A percentile compares a stretch with the other conserved stretches of the same genome.
Conservation (phyloP, 495 filamentous ascomycete genomes). For the Cercophora sp. region DNA sequence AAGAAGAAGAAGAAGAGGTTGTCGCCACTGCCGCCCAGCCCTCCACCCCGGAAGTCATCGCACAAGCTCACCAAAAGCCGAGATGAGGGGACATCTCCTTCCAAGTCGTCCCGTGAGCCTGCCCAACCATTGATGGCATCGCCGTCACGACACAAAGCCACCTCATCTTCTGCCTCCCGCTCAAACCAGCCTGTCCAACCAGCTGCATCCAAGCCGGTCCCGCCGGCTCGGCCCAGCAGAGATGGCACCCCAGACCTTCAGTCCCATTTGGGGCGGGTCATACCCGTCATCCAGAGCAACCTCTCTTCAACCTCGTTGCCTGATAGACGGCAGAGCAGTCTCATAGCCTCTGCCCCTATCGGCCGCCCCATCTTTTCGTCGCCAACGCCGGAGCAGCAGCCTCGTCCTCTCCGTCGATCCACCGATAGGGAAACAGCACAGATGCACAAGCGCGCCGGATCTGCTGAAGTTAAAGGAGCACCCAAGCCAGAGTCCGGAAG, state of each 20-base stretch:
- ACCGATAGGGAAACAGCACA: slow-evolving; percentile 36
- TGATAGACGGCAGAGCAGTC: slow-evolving; percentile 40
- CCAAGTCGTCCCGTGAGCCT: slow-evolving; percentile 27
- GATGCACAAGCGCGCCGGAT: slow-evolving; percentile 27
- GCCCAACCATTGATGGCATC: slow-evolving; percentile 29
- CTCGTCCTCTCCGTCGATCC: slow-evolving; percentile 26
- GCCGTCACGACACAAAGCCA: slow-evolving; percentile 27
- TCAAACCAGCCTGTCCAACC: slow-evolving; percentile 19
- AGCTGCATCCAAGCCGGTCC: slow-evolving; percentile 31
- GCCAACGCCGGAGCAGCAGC: slow-evolving; percentile 21
- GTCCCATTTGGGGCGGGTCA: slow-evolving; percentile 52
- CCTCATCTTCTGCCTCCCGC: slow-evolving; percentile 29
- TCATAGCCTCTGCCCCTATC: slow-evolving; percentile 29
- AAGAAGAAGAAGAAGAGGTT: slow-evolving; percentile 42
- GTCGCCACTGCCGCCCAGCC: slow-evolving; percentile 53
- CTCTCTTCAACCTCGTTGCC: slow-evolving; percentile 49
- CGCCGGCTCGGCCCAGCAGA: slow-evolving; percentile 70
- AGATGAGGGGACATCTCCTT: slow-evolving; percentile 30
- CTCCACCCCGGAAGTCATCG: slow-evolving; percentile 61
- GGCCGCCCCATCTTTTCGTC: slow-evolving; percentile 29
- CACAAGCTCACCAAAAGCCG: slow-evolving; percentile 47
- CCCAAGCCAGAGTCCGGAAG: slow-evolving; percentile 32
- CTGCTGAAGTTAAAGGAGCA: slow-evolving; percentile 13
- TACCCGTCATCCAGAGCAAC: slow-evolving; percentile 76
- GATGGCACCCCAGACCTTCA: slow-evolving; percentile 69